A percentile compares a stretch with the other conserved stretches of the same genome.
Conservation (phyloP, 2,329 filamentous ascomycete species). For the Trichophyton benhamiae region DNA sequence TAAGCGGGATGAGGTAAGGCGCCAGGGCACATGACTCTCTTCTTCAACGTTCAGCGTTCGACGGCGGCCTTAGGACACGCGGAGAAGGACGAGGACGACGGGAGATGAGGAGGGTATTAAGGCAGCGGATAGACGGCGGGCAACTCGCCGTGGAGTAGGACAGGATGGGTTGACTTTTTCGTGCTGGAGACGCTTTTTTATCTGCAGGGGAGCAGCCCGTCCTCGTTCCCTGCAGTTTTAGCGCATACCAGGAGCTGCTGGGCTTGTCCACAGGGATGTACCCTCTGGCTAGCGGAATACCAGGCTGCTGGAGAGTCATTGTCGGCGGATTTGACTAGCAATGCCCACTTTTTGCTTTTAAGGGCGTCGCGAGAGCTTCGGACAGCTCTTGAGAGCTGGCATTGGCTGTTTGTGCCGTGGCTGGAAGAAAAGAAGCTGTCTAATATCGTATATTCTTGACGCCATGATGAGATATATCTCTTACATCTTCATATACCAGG, state of each 20-base stretch:
- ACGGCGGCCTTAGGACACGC: not conserved
- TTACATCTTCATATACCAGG: too few species aligned
- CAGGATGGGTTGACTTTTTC: not conserved
- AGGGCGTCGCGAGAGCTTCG: too few species aligned
- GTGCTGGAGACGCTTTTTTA: not conserved
- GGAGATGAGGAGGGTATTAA: not conserved
- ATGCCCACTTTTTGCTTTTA: too few species aligned
- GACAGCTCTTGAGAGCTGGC: too few species aligned
- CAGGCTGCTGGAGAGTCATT: not conserved
- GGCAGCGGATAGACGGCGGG: not conserved
- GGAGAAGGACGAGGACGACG: not conserved
- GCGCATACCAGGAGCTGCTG: not conserved
- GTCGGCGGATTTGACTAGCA: not conserved
- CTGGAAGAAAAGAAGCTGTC: too few species aligned
- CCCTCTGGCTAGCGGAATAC: not conserved
- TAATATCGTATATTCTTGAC: too few species aligned
- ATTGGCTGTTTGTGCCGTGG: too few species aligned
- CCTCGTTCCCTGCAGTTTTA: not conserved
- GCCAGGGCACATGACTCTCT: not conserved
- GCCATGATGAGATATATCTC: too few species aligned
- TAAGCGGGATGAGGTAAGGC: conserved; percentile 7
- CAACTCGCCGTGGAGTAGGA: not conserved
- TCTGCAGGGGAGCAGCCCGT: not conserved
- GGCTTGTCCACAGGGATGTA: not conserved
- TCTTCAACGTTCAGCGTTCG: not conserved